These are phyloP conservation scores for Lipomyces yamadae DNA, from an alignment of 805 yeast species.

Conservation along the genomic window DNA sequence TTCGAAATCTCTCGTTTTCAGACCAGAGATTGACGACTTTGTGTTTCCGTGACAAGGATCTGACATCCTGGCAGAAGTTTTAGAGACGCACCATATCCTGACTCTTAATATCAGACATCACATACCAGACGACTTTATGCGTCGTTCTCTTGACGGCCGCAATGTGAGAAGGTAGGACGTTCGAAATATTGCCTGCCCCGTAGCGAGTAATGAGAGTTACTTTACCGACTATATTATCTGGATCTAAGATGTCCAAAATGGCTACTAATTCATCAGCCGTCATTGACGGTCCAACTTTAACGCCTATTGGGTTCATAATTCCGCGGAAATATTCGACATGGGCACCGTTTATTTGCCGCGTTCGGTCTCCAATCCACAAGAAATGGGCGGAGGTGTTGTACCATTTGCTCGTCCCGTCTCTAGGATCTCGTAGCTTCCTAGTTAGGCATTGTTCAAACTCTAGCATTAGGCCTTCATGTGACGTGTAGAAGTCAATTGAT, in stretches of 20 bases:
- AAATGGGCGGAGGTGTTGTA: constrained; percentile 52
- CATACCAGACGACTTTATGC: constrained; percentile 50
- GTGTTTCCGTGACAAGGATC: constrained; percentile 55
- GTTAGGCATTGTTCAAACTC: constrained; percentile 52
- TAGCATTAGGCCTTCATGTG: constrained; percentile 51
- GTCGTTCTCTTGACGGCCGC: constrained; percentile 47
- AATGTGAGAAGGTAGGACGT: constrained; percentile 49
- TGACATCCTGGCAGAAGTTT: constrained; percentile 41
- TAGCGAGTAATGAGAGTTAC: constrained; percentile 52
- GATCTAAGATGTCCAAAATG: constrained; percentile 49
- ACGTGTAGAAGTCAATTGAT: constrained; percentile 49
- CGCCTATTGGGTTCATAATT: constrained; percentile 50
- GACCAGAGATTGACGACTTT: constrained; percentile 46
- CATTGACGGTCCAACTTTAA: constrained; percentile 53
- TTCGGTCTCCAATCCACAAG: constrained; percentile 53
- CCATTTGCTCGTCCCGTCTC: constrained; percentile 40
- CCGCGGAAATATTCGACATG: constrained; percentile 54
- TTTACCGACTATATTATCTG: constrained; percentile 47
- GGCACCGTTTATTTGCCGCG: constrained; percentile 53
- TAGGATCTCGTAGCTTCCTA: constrained; percentile 42
- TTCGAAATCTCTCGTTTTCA: constrained; percentile 52
- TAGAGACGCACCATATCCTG: background rate
- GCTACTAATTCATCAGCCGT: constrained; percentile 47
- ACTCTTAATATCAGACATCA: background rate
- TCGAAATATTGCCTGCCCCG: constrained; percentile 48